Base-by-base conservation (phyloP, 2,329 filamentous ascomycete genomes). In the Ceratocystis eucalypticola region DNA sequence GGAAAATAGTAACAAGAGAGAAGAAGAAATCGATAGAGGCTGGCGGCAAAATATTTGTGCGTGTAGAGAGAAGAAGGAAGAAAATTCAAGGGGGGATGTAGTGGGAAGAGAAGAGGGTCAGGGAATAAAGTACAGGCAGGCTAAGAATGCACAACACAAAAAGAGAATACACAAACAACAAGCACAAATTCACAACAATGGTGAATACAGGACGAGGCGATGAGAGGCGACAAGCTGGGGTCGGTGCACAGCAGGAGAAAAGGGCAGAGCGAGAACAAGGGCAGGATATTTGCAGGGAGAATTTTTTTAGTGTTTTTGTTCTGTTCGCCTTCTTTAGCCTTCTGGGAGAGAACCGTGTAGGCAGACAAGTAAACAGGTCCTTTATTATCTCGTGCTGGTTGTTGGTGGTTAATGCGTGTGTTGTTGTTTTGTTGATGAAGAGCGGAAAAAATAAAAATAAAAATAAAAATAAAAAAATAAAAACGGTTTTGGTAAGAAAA, bases 401-500 rank as follows among this genome's bases (percentile, higher is more conserved):
- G 22, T 50, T 20, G 7, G n/a, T 50, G n/a, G n/a, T 53, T 22
- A 25, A 25, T 25, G 48, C 48, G 48, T 53, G 48, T 53, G 48
- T 53, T 53, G 48, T 4, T 53, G 22, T 53, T 53, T 59, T 33
- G 55, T 59, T 59, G 28, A 37, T 59, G 25, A 33, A 33, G 55
- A 10, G 37, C 37, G 12, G 37, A 41, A 41, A 41, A 41, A 41
- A 37, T 15, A 37, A 30, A 28, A 28, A 30, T 30, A 30, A 30
- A 10, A 37, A 37, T 37, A 37, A 37, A 10, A 41, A 41, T 41
- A 41, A 41, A 12, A 41, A 50, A 41, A 50, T n/a, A 68, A 61
- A 55, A 53, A 57, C 57, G 50, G 65, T 64, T 65, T 61, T 57
- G 41, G 30, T 25, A 45, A 62, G 57, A 55, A 65, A 68, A 65